phyloP scores from a whole-genome alignment of 164 flowering plant species.

The Magnolia officinalis region DNA sequence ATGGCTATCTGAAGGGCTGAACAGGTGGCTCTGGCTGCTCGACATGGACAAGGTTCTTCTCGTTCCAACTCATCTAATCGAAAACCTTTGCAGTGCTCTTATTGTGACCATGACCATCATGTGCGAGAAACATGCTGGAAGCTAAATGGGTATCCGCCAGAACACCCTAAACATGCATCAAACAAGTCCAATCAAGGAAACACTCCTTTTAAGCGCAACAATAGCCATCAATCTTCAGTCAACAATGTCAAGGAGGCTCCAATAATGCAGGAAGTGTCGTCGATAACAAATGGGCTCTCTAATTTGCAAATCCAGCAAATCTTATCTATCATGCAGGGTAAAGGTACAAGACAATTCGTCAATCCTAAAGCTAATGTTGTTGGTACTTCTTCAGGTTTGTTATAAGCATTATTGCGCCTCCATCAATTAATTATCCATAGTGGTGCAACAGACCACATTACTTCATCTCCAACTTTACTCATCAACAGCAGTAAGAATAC shows the following conservation, averaged over 20 bases:
- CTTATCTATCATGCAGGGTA: too few species aligned
- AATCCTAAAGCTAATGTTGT: too few species aligned
- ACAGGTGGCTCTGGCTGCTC: conserved; percentile 1
- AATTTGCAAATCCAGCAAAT: too few species aligned
- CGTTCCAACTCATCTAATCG: too few species aligned
- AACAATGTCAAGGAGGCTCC: conserved; percentile 10
- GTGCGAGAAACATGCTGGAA: too few species aligned
- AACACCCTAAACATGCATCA: conserved; percentile 11
- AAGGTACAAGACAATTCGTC: too few species aligned
- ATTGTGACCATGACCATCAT: too few species aligned
- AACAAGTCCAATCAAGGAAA: conserved; percentile 9
- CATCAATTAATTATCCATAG: too few species aligned
- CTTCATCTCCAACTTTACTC: conserved; percentile 5
- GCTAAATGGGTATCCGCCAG: background rate
- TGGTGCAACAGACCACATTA: background rate
- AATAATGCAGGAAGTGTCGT: conserved; percentile 6
- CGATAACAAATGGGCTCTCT: conserved; percentile 8
- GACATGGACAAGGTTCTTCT: conserved; percentile 8
- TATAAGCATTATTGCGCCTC: too few species aligned
- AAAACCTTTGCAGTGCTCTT: too few species aligned
- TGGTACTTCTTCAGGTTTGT: too few species aligned
- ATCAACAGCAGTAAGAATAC: conserved; percentile 4
- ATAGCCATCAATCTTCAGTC: conserved; percentile 9
- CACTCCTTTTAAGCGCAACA: background rate
- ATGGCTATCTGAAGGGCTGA: conserved; percentile 11